phyloP scores from a whole-genome alignment of 306 rosid genomes.

The Senna siamea region DNA sequence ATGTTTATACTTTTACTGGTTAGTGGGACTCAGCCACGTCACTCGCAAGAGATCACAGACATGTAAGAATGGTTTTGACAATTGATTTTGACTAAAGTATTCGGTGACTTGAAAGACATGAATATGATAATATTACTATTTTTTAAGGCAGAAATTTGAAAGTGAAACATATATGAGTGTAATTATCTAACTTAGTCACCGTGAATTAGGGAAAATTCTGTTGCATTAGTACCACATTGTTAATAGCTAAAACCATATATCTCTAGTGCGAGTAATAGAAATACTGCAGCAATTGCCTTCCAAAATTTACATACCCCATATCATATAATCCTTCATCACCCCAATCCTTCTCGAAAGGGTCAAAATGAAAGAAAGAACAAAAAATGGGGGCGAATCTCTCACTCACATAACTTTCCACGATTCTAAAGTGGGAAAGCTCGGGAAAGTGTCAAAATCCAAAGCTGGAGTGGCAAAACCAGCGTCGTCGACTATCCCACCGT shows the following conservation, averaged over 20 bases:
- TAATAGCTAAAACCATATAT: slow-evolving; percentile 33
- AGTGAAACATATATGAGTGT: no score
- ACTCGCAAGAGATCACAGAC: slow-evolving; percentile 18
- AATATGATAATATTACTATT: slow-evolving; percentile 22
- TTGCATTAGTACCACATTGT: slow-evolving; percentile 30
- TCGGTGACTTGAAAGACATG: slow-evolving; percentile 44
- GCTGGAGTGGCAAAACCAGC: slow-evolving; percentile 41
- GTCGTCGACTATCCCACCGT: slow-evolving; percentile 18
- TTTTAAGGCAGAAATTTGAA: background rate
- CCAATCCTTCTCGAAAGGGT: background rate
- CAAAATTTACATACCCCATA: slow-evolving; percentile 48
- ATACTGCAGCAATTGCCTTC: slow-evolving; percentile 29
- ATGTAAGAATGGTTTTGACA: no score
- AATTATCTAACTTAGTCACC: no score
- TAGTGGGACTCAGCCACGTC: slow-evolving; percentile 25
- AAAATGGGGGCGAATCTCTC: slow-evolving; percentile 25
- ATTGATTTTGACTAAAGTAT: slow-evolving; percentile 42
- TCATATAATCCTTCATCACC: background rate
- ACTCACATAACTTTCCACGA: slow-evolving; percentile 88
- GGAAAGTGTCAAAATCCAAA: slow-evolving; percentile 67
- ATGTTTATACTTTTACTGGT: background rate
- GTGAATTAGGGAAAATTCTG: no score
- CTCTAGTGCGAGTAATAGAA: slow-evolving; percentile 18
- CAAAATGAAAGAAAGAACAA: background rate
- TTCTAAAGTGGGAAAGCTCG: slow-evolving; percentile 85